Base-by-base conservation (phyloP, 768 basidiomycete species). In the Leccinum ochraceum region DNA sequence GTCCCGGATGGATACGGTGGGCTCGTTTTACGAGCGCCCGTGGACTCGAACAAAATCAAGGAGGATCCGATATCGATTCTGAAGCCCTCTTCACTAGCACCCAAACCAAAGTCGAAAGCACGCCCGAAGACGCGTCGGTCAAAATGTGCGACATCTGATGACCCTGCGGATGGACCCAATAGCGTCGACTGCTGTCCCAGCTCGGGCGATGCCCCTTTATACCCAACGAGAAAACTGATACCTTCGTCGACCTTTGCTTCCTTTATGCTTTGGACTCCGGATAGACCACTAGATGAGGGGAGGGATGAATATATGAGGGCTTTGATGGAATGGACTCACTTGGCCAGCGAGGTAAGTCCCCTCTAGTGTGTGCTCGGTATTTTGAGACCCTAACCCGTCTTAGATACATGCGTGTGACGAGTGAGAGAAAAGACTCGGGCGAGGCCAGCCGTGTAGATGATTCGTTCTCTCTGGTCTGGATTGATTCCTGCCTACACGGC, bases 241-340 rank as follows among this genome's bases (percentile, higher is more conserved):
- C 81, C 87, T 4, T 74, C 76, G 3, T 80, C 82, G 0, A 79
- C 77, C 52, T 94, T 94, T 67, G 77, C 81, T 3, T 84, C 83
- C 1, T 84, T 94, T 63, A 82, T 83, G n/a, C 69, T 94, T 24
- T 94, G 92, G 92, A 79, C 86, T 60, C 81, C 87, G 4, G 92
- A 94, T 71, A 80, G 82, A 22, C 83, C 85, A 0, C 83, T 89
- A 1, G 86, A 92, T 61, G 86, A 85, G 55, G 83, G 80, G 3
- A 79, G 75, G 44, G 92, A 94, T 67, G 90, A 91, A 66, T 94
- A 93, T 70, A 71, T 81, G 51, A 79, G 89, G 16, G 76, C 87
- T 3, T 68, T 94, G 62, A 79, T 74, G 0, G 92, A 94, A 69
- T 94, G 92, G 91, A 83, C 83, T 42, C 76, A 64, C 22, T 74